Percentiles rank a stretch among this genome's conserved stretches.
Conservation (phyloP, 768 basidiomycete species). For the Gymnopilus junonius region DNA sequence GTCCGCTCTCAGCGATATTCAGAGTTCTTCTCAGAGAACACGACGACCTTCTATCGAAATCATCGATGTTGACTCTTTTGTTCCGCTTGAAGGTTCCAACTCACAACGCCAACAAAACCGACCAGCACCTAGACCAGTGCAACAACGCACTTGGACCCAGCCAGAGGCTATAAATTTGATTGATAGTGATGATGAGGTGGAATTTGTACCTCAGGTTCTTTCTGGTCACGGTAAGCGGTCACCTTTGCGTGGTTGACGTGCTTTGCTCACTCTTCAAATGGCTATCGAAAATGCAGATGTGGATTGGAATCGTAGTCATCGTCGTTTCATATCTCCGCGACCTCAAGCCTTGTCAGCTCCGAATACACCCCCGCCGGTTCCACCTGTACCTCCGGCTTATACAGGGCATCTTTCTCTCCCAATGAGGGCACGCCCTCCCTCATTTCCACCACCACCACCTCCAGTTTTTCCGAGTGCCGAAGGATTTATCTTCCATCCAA, state of each 20-base stretch:
- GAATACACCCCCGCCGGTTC: constrained; percentile 52
- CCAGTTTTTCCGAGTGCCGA: constrained; percentile 53
- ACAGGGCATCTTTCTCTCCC: constrained; percentile 41
- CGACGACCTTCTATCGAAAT: constrained; percentile 40
- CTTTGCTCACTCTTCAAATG: neutral
- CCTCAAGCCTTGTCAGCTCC: constrained; percentile 46
- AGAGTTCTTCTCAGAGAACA: constrained; percentile 18
- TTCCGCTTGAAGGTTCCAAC: constrained; percentile 11
- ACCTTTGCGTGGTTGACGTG: neutral
- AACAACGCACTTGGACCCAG: constrained; percentile 8
- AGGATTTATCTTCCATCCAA: constrained; percentile 57
- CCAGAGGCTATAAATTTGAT: constrained; percentile 39
- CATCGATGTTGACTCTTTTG: constrained; percentile 45
- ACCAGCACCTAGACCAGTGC: constrained; percentile 8
- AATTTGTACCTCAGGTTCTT: constrained; percentile 19
- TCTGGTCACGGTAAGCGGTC: constrained; percentile 17
- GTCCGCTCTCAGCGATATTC: constrained; percentile 26
- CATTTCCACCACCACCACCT: constrained; percentile 34
- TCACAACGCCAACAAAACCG: constrained; percentile 11
- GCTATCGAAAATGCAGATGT: constrained; percentile 9
- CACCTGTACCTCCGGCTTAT: constrained; percentile 46
- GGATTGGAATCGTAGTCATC: constrained; percentile 16
- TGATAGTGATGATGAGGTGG: constrained; percentile 41
- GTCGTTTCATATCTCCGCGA: constrained; percentile 35
- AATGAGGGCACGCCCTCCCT: constrained; percentile 36